A percentile compares a stretch with the other conserved stretches of the same genome.
Evolutionary conservation across 495 filamentous ascomycete genomes (phyloP).

Genomic region (Bacidia gigantensis): DNA sequence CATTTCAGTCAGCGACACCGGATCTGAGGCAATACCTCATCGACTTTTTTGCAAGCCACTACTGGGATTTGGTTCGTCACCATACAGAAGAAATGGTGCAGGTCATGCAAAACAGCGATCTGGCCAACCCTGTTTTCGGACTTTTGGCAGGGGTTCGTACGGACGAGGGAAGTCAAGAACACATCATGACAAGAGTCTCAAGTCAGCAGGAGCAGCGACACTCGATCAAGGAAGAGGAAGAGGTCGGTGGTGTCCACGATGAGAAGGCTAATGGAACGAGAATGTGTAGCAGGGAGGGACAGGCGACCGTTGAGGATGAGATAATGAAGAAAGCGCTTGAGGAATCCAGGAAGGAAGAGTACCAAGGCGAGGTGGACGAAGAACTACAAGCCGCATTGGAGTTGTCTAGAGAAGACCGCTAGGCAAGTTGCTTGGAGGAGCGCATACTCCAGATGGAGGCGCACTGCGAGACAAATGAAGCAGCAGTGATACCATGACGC

Average conservation of each 20-base stretch:
- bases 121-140: neutral
- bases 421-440: too few species aligned
- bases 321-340: neutral
- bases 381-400: neutral
- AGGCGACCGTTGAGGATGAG: neutral
- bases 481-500: too few species aligned
- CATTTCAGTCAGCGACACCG: neutral
- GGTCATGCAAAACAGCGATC: neutral
- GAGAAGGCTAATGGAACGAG: neutral
- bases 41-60: constrained; percentile 4
- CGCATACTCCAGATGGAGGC: too few species aligned
- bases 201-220: too few species aligned
- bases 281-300: neutral
- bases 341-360: neutral
- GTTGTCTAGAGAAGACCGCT: neutral
- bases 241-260: neutral
- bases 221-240: too few species aligned
- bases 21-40: constrained; percentile 5
- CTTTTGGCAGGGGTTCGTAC: neutral
- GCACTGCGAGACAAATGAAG: too few species aligned
- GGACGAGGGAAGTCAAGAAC: too few species aligned
- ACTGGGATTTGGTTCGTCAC: neutral
- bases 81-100: neutral
- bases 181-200: too few species aligned
- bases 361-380: neutral